Evolutionary conservation across 768 basidiomycete species (phyloP).

Genomic region (Boletellus ananiceps): DNA sequence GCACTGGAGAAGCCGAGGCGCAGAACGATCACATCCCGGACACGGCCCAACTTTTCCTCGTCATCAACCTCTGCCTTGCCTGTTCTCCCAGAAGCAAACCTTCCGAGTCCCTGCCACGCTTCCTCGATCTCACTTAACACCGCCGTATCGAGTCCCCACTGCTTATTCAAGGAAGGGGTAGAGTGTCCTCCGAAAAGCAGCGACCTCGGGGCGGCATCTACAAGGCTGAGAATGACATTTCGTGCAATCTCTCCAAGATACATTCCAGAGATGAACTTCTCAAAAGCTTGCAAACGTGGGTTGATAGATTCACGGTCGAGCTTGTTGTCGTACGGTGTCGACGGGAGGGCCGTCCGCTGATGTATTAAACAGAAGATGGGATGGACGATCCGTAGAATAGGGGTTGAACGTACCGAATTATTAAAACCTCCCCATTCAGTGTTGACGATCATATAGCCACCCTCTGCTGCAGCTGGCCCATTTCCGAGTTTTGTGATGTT

Average conservation of each 20-base stretch:
- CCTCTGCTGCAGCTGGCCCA: conserved; percentile 50
- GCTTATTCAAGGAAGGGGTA: conserved; percentile 68
- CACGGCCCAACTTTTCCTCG: conserved; percentile 42
- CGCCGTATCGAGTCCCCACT: conserved; percentile 95
- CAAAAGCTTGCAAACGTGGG: conserved; percentile 87
- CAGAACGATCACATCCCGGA: conserved; percentile 58
- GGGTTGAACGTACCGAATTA: conserved; percentile 62
- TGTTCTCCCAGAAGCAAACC: conserved; percentile 25
- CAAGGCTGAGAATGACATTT: conserved; percentile 74
- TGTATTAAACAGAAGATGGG: conserved; percentile 1
- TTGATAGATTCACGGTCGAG: conserved; percentile 95
- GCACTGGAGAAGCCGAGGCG: conserved; percentile 52
- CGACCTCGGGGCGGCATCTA: conserved; percentile 68
- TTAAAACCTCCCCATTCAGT: conserved; percentile 99
- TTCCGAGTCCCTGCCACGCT: conserved; percentile 55
- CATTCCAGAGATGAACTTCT: conserved; percentile 99
- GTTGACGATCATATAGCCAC: conserved; percentile 89
- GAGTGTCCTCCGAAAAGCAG: conserved; percentile 80
- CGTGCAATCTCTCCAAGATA: conserved; percentile 95
- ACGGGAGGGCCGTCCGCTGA: conserved; percentile 77
- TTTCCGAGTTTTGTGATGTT: conserved; percentile 84
- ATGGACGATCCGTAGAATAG: background rate
- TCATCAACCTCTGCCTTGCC: background rate
- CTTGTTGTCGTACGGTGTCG: conserved; percentile 86
- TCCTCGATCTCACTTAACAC: conserved; percentile 80